These are phyloP conservation scores for Akanthomyces dipterigenus DNA, from an alignment of 2,329 filamentous ascomycete genomes.

Conservation along the genomic window DNA sequence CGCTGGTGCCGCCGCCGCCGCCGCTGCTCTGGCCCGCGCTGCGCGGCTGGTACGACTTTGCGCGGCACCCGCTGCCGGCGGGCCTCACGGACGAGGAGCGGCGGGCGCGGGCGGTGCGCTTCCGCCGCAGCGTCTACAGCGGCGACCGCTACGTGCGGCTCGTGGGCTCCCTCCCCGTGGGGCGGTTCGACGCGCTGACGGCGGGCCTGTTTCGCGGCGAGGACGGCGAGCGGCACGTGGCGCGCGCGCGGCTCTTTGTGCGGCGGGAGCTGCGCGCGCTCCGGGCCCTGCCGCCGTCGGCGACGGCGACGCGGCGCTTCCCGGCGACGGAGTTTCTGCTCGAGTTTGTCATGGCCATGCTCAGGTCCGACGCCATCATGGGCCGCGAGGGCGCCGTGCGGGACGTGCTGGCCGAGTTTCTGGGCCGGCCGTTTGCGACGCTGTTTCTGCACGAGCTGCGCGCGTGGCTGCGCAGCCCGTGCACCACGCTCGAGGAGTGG, in stretches of 20 bases:
- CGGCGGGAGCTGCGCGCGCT: conserved; percentile 81
- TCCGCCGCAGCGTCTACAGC: conserved; percentile 67
- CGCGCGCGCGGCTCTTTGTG: conserved; percentile 73
- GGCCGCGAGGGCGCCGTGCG: conserved; percentile 73
- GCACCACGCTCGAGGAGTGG: conserved; percentile 65
- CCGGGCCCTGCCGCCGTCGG: conserved; percentile 23
- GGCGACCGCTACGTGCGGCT: conserved; percentile 69
- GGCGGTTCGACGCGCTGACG: conserved; percentile 67
- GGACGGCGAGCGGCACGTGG: conserved; percentile 59
- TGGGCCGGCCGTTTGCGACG: conserved; percentile 65
- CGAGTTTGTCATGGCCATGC: conserved; percentile 76
- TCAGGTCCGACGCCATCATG: conserved; percentile 78
- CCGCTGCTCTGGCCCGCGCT: too few species aligned
- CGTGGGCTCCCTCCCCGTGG: conserved; percentile 74
- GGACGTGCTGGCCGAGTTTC: conserved; percentile 68
- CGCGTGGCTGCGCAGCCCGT: conserved; percentile 78
- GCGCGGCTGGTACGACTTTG: too few species aligned
- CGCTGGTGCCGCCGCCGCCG: too few species aligned
- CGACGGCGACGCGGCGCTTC: conserved; percentile 11
- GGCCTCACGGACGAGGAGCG: too few species aligned
- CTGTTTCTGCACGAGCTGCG: conserved; percentile 81
- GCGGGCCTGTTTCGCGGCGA: conserved; percentile 60
- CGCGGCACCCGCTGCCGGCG: too few species aligned
- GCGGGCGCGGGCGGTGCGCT: conserved; percentile 19
- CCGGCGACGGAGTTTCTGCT: conserved; percentile 62